These are phyloP conservation scores for Aciculosporium take DNA, from an alignment of 2,329 filamentous ascomycete genomes.

Conservation along the genomic window DNA sequence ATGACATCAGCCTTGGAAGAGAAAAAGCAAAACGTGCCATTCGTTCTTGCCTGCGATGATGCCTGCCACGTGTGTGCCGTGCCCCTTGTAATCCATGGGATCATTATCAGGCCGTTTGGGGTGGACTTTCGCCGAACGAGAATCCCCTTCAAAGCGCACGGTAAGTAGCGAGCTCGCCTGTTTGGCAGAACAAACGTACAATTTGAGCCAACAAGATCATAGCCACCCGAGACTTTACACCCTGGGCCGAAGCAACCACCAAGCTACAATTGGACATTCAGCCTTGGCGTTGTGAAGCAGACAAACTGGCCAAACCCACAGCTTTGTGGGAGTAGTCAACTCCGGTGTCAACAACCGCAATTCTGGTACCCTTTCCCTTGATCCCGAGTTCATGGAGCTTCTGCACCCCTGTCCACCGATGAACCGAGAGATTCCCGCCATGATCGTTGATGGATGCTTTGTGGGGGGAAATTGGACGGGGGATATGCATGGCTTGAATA, in stretches of 20 bases:
- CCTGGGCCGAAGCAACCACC: constrained; percentile 25
- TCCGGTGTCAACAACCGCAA: constrained; percentile 26
- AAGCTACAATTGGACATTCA: constrained; percentile 13
- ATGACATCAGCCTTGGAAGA: neutral
- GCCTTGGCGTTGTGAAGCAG: neutral
- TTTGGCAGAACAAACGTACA: constrained; percentile 12
- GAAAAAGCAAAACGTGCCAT: constrained; percentile 10
- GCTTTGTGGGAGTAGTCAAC: constrained; percentile 26
- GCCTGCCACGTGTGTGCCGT: constrained; percentile 24
- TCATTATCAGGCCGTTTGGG: constrained; percentile 19
- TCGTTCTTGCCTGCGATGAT: constrained; percentile 32
- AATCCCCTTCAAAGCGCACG: neutral
- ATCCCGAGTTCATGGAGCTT: constrained; percentile 23
- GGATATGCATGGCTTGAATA: constrained; percentile 13
- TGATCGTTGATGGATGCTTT: neutral
- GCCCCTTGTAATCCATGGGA: constrained; percentile 11
- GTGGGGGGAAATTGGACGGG: neutral
- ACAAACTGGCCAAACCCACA: constrained; percentile 9
- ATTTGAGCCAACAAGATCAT: constrained; percentile 22
- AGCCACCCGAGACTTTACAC: constrained; percentile 24
- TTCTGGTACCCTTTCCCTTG: constrained; percentile 22
- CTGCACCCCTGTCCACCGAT: constrained; percentile 23
- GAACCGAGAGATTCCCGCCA: constrained; percentile 20
- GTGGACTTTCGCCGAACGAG: constrained; percentile 4
- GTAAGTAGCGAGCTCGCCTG: neutral